Conservation (phyloP, 2,329 filamentous ascomycete species). For the Alternaria metachromatica region DNA sequence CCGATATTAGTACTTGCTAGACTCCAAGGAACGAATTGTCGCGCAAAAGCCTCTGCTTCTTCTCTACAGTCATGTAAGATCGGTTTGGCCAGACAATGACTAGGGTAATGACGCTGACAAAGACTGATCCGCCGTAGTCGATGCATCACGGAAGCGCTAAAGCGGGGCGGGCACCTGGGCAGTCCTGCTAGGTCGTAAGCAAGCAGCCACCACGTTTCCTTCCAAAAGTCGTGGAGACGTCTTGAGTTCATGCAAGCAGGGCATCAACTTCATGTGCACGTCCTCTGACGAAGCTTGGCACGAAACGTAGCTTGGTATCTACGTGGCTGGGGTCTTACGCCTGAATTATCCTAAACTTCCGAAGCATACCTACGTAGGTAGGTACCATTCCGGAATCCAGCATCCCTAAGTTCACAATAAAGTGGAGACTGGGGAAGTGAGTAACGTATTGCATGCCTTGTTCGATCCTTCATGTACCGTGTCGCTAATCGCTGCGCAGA, state of each 20-base stretch:
- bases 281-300: neutral
- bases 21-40: neutral
- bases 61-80: neutral
- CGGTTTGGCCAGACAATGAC: neutral
- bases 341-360: neutral
- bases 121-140: slow-evolving; percentile 1
- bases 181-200: neutral
- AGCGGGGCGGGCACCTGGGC: slow-evolving; percentile 6
- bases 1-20: neutral
- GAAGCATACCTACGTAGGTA: neutral
- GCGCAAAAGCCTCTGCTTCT: neutral
- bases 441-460: slow-evolving; percentile 2
- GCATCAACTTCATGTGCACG: neutral
- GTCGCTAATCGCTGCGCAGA: slow-evolving; percentile 5
- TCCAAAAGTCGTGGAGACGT: neutral
- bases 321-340: neutral
- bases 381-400: neutral
- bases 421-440: neutral
- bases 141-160: neutral
- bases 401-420: neutral
- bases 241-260: neutral
- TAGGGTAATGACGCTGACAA: slow-evolving; percentile 6
- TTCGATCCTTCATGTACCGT: neutral
- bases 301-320: neutral
- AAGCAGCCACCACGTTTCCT: neutral